Evolutionary conservation across 2,329 filamentous ascomycete genomes (phyloP).

Genomic region (Lizonia empirigonia): DNA sequence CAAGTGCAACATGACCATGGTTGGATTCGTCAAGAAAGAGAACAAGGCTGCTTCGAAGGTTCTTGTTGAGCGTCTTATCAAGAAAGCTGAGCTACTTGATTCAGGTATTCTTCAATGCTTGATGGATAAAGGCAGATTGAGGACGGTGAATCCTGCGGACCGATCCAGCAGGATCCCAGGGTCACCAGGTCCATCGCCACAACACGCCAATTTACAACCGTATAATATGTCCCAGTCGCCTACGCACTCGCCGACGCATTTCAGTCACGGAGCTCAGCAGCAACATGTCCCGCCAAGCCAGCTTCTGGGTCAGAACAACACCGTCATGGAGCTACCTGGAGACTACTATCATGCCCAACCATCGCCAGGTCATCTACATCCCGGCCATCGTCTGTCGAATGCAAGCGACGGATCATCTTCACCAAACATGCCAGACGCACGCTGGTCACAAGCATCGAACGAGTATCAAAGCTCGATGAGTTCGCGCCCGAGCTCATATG

Average conservation of each 20-base stretch:
- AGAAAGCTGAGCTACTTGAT: constrained; percentile 73
- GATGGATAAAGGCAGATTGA: constrained; percentile 68
- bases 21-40: constrained; percentile 69
- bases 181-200: constrained; percentile 22
- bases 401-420: constrained; percentile 32
- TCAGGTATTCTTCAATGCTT: constrained; percentile 69
- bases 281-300: constrained; percentile 28
- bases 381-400: constrained; percentile 12
- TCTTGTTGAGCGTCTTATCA: constrained; percentile 71
- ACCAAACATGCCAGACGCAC: constrained; percentile 33
- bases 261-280: constrained; percentile 19
- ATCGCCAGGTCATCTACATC: constrained; percentile 35
- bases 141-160: constrained; percentile 60
- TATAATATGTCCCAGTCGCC: constrained; percentile 42
- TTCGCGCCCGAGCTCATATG: constrained; percentile 46
- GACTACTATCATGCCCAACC: constrained; percentile 48
- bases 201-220: constrained; percentile 27
- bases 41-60: constrained; percentile 69
- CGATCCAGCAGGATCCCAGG: constrained; percentile 21
- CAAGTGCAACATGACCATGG: constrained; percentile 69
- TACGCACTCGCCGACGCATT: constrained; percentile 22
- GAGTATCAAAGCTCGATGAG: constrained; percentile 35
- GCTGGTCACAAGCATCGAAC: constrained; percentile 42
- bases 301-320: constrained; percentile 34
- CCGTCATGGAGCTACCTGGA: constrained; percentile 52